phyloP scores from a whole-genome alignment of 371 early-diverging fungal species.

The Mortierella sp. region DNA sequence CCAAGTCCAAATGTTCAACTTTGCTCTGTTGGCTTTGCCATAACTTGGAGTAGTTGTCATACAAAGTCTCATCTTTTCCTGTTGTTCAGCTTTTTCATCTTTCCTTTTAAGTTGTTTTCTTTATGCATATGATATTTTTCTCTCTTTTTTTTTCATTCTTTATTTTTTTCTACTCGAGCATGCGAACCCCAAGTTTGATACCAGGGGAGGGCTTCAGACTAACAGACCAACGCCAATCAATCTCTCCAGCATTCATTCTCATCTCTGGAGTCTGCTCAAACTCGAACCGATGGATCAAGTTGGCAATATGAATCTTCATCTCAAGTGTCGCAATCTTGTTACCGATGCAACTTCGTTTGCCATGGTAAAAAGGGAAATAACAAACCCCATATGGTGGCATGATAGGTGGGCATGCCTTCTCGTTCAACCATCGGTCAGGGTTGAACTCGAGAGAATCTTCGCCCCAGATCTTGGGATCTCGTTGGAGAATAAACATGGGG shows the following conservation, averaged over 20 bases:
- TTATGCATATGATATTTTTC: no score
- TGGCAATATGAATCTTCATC: constrained; percentile 52
- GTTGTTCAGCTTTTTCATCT: no score
- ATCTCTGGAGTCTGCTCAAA: constrained; percentile 42
- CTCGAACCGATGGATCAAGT: constrained; percentile 35
- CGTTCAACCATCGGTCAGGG: constrained; percentile 68
- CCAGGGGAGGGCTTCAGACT: constrained; percentile 47
- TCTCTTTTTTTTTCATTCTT: neutral
- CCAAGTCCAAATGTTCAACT: no score
- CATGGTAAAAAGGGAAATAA: constrained; percentile 54
- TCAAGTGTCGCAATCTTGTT: constrained; percentile 57
- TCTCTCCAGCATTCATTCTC: constrained; percentile 16
- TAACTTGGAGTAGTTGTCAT: neutral
- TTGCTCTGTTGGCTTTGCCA: neutral
- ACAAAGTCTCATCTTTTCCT: neutral
- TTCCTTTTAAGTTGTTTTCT: neutral
- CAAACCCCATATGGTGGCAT: constrained; percentile 42
- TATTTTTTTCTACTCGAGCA: constrained; percentile 15
- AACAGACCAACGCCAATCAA: constrained; percentile 42
- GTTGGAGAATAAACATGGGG: constrained; percentile 59
- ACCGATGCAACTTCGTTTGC: constrained; percentile 56
- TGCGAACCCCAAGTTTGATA: constrained; percentile 24
- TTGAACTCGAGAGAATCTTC: constrained; percentile 62
- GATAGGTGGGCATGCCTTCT: constrained; percentile 23
- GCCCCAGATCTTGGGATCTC: constrained; percentile 66